These are phyloP conservation scores for Amaranthus tricolor DNA, from an alignment of 179 eudicot species.

Conservation along the genomic window DNA sequence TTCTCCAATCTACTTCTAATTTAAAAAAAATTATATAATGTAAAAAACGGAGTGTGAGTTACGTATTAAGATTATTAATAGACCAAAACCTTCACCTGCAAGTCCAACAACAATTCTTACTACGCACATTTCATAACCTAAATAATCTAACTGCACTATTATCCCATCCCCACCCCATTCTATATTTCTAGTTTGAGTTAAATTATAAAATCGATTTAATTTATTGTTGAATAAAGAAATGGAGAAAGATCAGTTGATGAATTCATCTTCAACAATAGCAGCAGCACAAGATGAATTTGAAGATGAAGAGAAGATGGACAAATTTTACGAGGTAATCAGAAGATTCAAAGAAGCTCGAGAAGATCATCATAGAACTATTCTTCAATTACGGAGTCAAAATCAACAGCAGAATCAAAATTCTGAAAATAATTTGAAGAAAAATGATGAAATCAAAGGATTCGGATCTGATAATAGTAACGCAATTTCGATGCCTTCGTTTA, in stretches of 20 bases:
- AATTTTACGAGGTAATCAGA: conserved; percentile 35
- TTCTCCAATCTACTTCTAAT: too few species aligned
- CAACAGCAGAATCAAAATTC: neutral
- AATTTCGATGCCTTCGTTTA: conserved; percentile 30
- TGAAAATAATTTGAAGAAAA: neutral
- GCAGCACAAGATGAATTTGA: conserved; percentile 9
- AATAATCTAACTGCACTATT: too few species aligned
- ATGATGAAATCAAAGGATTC: neutral
- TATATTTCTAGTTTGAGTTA: neutral
- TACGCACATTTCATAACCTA: too few species aligned
- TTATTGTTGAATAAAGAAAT: neutral
- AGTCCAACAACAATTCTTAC: neutral
- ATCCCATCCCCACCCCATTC: neutral
- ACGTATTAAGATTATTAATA: too few species aligned
- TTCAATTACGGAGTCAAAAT: neutral
- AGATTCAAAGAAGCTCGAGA: conserved; percentile 33
- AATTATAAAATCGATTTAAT: neutral
- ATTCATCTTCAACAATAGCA: neutral
- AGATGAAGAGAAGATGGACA: conserved; percentile 35
- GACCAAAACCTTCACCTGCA: neutral
- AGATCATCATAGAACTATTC: neutral
- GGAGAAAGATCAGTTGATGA: neutral
- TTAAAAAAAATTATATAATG: too few species aligned
- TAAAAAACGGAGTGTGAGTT: too few species aligned
- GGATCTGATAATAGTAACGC: neutral